A percentile compares a stretch with the other conserved stretches of the same genome.
Conservation (phyloP, 257 asterid genomes). For the Nicotiana paniculata region DNA sequence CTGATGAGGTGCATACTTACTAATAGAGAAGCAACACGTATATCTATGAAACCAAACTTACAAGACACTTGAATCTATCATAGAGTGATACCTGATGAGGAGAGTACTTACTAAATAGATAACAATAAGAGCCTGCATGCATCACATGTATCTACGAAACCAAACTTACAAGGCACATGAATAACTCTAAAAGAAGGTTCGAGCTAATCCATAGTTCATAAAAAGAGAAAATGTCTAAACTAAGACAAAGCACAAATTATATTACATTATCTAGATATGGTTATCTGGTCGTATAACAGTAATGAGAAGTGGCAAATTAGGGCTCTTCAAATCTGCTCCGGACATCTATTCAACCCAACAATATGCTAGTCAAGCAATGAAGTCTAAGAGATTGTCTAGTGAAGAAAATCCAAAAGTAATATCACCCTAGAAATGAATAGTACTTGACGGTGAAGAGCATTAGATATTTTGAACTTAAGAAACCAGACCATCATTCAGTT, state of each 20-base stretch:
- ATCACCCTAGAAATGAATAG: not conserved
- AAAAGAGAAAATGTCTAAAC: not conserved
- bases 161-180: not conserved
- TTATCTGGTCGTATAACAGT: slow-evolving; percentile 16
- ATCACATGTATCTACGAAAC: not conserved
- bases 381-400: not conserved
- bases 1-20: not conserved
- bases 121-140: not conserved
- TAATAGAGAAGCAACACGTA: not conserved
- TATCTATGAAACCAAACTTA: slow-evolving; percentile 3
- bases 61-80: not conserved
- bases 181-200: not conserved
- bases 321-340: slow-evolving; percentile 45
- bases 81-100: not conserved
- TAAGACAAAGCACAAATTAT: slow-evolving; percentile 11
- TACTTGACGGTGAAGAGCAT: not conserved
- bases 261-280: slow-evolving; percentile 7
- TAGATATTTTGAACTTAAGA: slow-evolving; percentile 6
- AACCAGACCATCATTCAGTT: slow-evolving; percentile 41
- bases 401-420: not conserved
- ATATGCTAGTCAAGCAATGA: not conserved
- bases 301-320: slow-evolving; percentile 22
- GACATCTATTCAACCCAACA: slow-evolving; percentile 39
- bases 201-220: slow-evolving; percentile 4
- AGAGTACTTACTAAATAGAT: not conserved